Evolutionary conservation across 305 asterid genomes (phyloP).

Genomic region (Fraxinus sp.): DNA sequence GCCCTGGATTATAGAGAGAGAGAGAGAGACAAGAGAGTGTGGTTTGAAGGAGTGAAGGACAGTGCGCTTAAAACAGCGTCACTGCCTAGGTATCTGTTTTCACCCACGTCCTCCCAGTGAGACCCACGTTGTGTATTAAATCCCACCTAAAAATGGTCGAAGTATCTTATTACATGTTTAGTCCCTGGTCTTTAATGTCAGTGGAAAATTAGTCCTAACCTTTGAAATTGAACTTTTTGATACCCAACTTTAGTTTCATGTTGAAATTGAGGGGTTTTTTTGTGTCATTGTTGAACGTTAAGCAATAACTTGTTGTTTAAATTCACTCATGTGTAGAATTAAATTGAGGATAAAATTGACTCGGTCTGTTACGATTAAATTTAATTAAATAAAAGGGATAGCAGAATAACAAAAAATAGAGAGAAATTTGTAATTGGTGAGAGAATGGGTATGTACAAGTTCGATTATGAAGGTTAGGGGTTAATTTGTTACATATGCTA

Average conservation of each 20-base stretch:
- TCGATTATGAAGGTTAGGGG: too few relatives aligned
- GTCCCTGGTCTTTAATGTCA: background rate
- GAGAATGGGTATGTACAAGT: too few relatives aligned
- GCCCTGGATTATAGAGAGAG: too few relatives aligned
- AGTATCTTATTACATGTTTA: background rate
- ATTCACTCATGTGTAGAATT: background rate
- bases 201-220: background rate
- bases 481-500: background rate
- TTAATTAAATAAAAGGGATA: background rate
- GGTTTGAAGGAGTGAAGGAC: background rate
- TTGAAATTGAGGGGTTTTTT: background rate
- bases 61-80: background rate
- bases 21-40: slow-evolving; percentile 14
- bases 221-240: background rate
- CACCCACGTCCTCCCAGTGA: background rate
- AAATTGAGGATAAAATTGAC: background rate
- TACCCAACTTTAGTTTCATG: too few relatives aligned
- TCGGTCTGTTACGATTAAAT: background rate
- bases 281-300: background rate
- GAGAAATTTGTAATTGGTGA: background rate
- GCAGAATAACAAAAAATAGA: background rate
- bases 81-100: slow-evolving; percentile 5
- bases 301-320: background rate
- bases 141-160: background rate
- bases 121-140: background rate